Evolutionary conservation across 176 grass and related monocot species (phyloP).

Genomic region (Eleusine coracana): DNA sequence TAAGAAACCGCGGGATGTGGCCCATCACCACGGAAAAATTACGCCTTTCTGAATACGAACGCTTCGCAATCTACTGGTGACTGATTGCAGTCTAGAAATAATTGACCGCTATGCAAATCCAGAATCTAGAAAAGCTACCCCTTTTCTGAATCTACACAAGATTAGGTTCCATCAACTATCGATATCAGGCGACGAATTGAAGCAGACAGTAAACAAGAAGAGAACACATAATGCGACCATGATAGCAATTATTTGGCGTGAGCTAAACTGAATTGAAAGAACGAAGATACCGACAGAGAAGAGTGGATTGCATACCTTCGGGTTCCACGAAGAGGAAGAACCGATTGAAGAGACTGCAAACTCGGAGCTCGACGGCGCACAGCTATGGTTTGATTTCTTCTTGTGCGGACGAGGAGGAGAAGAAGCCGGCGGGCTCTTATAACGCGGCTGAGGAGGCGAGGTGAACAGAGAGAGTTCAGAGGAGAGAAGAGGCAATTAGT

Average conservation of each 20-base stretch:
- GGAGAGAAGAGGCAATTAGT: too few species aligned
- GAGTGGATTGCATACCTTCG: constrained; percentile 30
- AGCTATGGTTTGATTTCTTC: not conserved
- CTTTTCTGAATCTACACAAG: not conserved
- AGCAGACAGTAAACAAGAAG: not conserved
- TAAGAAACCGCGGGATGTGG: not conserved
- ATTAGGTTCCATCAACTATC: too few species aligned
- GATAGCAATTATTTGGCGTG: not conserved
- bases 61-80: not conserved
- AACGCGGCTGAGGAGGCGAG: not conserved
- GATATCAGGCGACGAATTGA: not conserved
- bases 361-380: not conserved
- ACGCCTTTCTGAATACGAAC: not conserved
- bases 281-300: not conserved
- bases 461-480: not conserved
- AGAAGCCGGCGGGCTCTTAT: not conserved
- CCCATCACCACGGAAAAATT: not conserved
- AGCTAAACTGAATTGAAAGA: not conserved
- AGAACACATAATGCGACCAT: not conserved
- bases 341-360: not conserved
- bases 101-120: not conserved
- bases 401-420: not conserved
- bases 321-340: not conserved
- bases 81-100: not conserved
- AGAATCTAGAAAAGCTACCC: not conserved